Evolutionary conservation across 1,139 yeast species (phyloP).

Genomic region (Pichia sorboxylosa): DNA sequence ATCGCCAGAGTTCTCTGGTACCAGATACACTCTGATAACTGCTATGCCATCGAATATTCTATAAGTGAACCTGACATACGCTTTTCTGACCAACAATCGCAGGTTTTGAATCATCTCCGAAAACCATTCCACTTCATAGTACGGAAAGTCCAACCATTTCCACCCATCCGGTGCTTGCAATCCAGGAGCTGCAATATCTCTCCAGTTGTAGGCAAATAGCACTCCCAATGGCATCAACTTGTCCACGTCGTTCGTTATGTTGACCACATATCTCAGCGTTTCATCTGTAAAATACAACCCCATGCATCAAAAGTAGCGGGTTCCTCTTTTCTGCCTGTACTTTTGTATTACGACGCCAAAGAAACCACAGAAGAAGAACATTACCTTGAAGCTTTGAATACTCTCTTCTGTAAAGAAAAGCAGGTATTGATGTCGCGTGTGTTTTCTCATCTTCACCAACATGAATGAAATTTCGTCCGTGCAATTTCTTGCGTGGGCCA

Average conservation of each 20-base stretch:
- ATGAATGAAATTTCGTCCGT: too few relatives aligned
- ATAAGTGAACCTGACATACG: conserved; percentile 37
- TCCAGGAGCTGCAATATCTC: conserved; percentile 25
- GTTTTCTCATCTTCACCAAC: too few relatives aligned
- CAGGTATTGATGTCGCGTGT: too few relatives aligned
- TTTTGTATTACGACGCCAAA: too few relatives aligned
- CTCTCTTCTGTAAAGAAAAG: too few relatives aligned
- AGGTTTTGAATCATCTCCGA: conserved; percentile 25
- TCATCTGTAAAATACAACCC: too few relatives aligned
- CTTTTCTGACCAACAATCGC: conserved; percentile 29
- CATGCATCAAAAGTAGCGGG: too few relatives aligned
- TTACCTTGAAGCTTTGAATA: too few relatives aligned
- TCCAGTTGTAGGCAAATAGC: conserved; percentile 31
- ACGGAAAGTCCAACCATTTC: conserved; percentile 40
- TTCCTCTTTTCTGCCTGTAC: too few relatives aligned
- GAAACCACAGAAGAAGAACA: too few relatives aligned
- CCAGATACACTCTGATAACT: conserved; percentile 34
- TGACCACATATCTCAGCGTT: conserved; percentile 1
- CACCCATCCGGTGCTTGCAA: conserved; percentile 30
- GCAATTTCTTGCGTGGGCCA: too few relatives aligned
- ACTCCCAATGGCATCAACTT: conserved; percentile 38
- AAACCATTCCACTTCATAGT: conserved; percentile 3
- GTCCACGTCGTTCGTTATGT: conserved; percentile 29
- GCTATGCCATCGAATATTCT: conserved; percentile 19
- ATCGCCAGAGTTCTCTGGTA: conserved; percentile 37